Percentiles rank a stretch among this genome's conserved stretches.
Conservation (phyloP, 2,329 filamentous ascomycete genomes). For the Thielaviopsis populi region DNA sequence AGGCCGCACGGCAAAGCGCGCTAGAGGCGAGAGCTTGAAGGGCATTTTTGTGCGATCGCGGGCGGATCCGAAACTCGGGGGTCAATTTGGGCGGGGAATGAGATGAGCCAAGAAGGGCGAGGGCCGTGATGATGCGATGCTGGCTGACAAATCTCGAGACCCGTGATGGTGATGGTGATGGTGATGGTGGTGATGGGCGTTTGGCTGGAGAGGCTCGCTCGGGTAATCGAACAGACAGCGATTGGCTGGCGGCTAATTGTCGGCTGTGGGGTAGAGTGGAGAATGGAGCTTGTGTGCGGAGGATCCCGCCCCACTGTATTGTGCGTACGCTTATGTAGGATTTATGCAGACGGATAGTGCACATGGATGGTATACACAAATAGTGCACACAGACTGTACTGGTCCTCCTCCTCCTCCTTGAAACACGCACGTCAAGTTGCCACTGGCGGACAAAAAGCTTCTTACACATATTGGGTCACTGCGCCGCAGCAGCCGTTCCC, state of each 20-base stretch:
- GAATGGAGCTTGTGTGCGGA: too few relatives aligned
- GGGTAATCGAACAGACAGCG: background rate
- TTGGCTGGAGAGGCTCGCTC: background rate
- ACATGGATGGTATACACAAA: background rate
- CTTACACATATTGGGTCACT: background rate
- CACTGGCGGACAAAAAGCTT: background rate
- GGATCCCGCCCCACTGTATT: too few relatives aligned
- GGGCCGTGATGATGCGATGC: too few relatives aligned
- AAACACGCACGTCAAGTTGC: background rate
- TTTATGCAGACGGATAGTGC: background rate
- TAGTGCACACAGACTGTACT: background rate
- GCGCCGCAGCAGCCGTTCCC: background rate
- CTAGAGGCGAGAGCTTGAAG: constrained; percentile 62
- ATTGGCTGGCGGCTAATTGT: background rate
- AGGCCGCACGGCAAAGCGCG: constrained; percentile 51
- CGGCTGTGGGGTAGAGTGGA: background rate
- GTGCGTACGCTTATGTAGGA: too few relatives aligned
- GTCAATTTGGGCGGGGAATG: background rate
- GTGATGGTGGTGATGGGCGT: background rate
- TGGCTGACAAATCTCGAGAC: background rate
- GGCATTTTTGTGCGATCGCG: constrained; percentile 43
- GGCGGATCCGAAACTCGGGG: background rate
- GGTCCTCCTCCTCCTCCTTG: background rate
- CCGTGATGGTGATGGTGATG: background rate
- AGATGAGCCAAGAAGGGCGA: too few relatives aligned